phyloP scores from a whole-genome alignment of 495 filamentous ascomycete species.

The Sordaria brevicollis region DNA sequence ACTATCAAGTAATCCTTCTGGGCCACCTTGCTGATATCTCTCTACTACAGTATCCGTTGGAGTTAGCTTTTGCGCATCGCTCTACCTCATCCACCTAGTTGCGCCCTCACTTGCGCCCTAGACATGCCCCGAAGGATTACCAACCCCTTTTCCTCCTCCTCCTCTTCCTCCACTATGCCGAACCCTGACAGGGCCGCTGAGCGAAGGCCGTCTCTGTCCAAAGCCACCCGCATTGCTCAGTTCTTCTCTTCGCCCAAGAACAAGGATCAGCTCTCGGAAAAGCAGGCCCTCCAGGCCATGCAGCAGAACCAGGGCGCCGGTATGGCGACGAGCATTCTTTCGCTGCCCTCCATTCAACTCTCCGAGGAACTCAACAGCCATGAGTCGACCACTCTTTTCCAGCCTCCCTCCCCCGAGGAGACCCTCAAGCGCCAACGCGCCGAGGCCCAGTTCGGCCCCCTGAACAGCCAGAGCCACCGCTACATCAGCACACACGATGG shows the following conservation, averaged over 20 bases:
- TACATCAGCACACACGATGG: conserved; percentile 76
- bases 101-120: not conserved
- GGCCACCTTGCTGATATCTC: conserved; percentile 3
- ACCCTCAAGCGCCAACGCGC: conserved; percentile 59
- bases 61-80: conserved; percentile 4
- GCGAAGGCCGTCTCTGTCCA: conserved; percentile 46
- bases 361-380: conserved; percentile 69
- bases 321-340: conserved; percentile 54
- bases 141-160: conserved; percentile 24
- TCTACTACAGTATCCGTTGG: conserved; percentile 9
- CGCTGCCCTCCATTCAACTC: conserved; percentile 83
- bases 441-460: conserved; percentile 87
- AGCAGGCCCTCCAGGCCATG: conserved; percentile 53
- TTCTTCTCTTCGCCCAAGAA: conserved; percentile 62
- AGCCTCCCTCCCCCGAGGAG: conserved; percentile 84
- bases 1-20: not conserved
- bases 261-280: conserved; percentile 44
- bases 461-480: conserved; percentile 67
- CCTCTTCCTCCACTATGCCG: conserved; percentile 21
- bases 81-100: not conserved
- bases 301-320: conserved; percentile 49
- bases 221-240: conserved; percentile 46
- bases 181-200: conserved; percentile 28
- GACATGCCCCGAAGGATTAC: conserved; percentile 45
- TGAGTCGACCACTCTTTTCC: conserved; percentile 71